Conservation (phyloP, 139 green algal species). For the Zygnema circumcarinatum region DNA sequence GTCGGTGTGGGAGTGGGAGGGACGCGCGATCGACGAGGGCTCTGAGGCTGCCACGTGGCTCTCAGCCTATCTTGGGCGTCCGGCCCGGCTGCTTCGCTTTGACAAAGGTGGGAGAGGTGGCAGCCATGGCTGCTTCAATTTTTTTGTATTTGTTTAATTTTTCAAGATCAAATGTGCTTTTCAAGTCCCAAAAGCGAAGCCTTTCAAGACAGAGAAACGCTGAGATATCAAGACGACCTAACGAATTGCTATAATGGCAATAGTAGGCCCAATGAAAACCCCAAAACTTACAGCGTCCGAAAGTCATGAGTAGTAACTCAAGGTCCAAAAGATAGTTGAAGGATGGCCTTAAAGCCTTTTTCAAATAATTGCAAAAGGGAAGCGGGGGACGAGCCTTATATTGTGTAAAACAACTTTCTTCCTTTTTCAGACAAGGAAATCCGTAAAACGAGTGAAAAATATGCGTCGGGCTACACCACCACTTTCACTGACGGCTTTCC, state of each 20-base stretch:
- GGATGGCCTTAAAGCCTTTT: no score
- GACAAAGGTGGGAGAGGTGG: slow-evolving; percentile 2
- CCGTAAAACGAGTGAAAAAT: slow-evolving; percentile 60
- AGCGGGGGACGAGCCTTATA: no score
- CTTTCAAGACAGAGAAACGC: no score
- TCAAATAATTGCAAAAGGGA: no score
- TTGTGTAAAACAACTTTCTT: no score
- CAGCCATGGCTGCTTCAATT: background rate
- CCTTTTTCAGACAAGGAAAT: no score
- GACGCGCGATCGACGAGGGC: slow-evolving; percentile 69
- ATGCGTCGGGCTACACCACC: slow-evolving; percentile 61
- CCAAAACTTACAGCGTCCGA: no score
- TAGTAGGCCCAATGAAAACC: no score
- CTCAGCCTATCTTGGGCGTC: slow-evolving; percentile 68
- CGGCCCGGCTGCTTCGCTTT: slow-evolving; percentile 68
- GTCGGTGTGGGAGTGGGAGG: slow-evolving; percentile 79
- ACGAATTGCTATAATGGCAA: no score
- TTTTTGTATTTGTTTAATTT: background rate
- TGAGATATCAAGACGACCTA: no score
- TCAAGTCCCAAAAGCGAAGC: slow-evolving; percentile 5
- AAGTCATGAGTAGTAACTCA: no score
- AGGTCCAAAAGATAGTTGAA: no score
- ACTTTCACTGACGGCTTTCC: slow-evolving; percentile 76
- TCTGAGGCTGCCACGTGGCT: slow-evolving; percentile 74
- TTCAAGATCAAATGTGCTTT: background rate